Percentiles rank a stretch among this genome's conserved stretches.
These are phyloP conservation scores for Cryptococcus sp. DNA, from an alignment of 1,284 basidiomycete species.

Conservation along the genomic window DNA sequence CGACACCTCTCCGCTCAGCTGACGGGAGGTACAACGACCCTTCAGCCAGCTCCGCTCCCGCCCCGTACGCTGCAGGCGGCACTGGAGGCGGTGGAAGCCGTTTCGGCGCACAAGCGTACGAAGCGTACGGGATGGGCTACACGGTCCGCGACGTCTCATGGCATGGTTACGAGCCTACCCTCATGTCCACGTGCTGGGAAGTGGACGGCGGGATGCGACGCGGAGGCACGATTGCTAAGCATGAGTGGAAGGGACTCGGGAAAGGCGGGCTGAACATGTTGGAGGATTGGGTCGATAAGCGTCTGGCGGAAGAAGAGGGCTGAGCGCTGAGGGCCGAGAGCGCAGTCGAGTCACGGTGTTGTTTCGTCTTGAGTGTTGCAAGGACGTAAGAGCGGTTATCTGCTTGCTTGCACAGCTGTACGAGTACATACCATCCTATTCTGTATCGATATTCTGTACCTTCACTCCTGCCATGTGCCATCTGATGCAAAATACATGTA, in stretches of 20 bases:
- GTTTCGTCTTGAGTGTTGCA: not conserved
- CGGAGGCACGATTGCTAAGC: slow-evolving; percentile 74
- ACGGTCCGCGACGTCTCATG: slow-evolving; percentile 73
- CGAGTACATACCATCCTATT: too few relatives aligned
- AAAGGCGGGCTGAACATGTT: slow-evolving; percentile 65
- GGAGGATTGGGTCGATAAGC: slow-evolving; percentile 73
- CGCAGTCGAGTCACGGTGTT: not conserved
- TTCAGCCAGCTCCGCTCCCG: slow-evolving; percentile 31
- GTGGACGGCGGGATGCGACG: slow-evolving; percentile 58
- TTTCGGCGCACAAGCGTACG: slow-evolving; percentile 56
- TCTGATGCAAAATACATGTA: too few relatives aligned
- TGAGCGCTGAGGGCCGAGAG: not conserved
- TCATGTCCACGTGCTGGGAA: slow-evolving; percentile 92
- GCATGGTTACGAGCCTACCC: slow-evolving; percentile 66
- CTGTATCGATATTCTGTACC: too few relatives aligned
- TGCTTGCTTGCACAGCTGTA: too few relatives aligned
- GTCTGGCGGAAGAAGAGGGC: slow-evolving; percentile 41
- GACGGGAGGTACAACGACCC: slow-evolving; percentile 46
- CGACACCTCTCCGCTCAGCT: slow-evolving; percentile 65
- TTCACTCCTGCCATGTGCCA: too few relatives aligned
- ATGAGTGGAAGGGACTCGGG: slow-evolving; percentile 88
- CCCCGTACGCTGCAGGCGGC: slow-evolving; percentile 6
- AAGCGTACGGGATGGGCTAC: slow-evolving; percentile 19
- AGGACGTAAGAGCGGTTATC: too few relatives aligned
- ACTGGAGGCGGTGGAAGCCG: slow-evolving; percentile 43